These are phyloP conservation scores for Colletotrichum sojae DNA, from an alignment of 2,329 filamentous ascomycete genomes.

Conservation along the genomic window DNA sequence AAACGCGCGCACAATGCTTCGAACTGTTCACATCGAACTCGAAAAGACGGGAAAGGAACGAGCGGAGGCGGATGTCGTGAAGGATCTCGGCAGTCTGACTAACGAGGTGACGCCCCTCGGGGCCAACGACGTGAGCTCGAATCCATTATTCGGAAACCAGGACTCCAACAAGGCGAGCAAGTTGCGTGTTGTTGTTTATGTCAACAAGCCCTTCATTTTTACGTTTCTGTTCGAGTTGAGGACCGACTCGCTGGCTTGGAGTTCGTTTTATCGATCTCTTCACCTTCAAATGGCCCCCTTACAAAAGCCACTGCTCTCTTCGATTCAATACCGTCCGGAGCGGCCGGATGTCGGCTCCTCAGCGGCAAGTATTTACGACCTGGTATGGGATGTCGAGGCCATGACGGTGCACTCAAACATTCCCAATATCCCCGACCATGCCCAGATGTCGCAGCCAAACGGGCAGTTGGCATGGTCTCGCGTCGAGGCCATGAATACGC, in stretches of 20 bases:
- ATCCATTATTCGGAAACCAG: conserved; percentile 58
- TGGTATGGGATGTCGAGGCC: conserved; percentile 72
- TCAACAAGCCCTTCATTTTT: conserved; percentile 82
- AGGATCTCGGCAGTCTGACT: conserved; percentile 54
- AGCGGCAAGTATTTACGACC: conserved; percentile 68
- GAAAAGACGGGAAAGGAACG: conserved; percentile 57
- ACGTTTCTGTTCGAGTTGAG: conserved; percentile 78
- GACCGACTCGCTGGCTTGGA: conserved; percentile 70
- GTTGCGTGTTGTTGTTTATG: conserved; percentile 80
- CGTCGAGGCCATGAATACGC: conserved; percentile 75
- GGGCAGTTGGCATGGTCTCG: conserved; percentile 65
- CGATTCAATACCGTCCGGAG: conserved; percentile 70
- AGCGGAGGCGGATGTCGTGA: conserved; percentile 61
- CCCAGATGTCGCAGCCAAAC: conserved; percentile 30
- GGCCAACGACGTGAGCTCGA: conserved; percentile 36
- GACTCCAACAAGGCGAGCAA: conserved; percentile 69
- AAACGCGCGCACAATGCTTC: conserved; percentile 71
- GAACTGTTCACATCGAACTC: conserved; percentile 78
- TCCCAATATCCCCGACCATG: conserved; percentile 73
- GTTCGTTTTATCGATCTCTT: conserved; percentile 70
- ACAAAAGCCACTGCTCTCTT: conserved; percentile 68
- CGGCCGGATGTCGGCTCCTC: conserved; percentile 56
- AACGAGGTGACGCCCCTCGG: conserved; percentile 38
- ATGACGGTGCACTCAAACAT: conserved; percentile 74
- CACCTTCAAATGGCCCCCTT: conserved; percentile 74